phyloP scores from a whole-genome alignment of 768 basidiomycete genomes.

The Naganishia vishniacii region DNA sequence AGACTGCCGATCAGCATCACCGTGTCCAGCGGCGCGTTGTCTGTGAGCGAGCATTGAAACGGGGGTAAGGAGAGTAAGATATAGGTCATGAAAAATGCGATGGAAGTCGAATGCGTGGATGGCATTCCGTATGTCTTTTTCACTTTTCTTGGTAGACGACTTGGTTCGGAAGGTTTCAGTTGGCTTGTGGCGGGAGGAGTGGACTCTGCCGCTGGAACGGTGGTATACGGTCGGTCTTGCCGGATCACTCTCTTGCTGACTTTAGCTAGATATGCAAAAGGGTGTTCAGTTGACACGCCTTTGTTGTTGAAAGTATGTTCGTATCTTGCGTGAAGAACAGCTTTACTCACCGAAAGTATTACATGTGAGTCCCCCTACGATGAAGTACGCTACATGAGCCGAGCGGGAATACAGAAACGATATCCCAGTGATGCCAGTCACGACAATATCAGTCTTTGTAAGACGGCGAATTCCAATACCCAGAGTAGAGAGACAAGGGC shows the following conservation, averaged over 20 bases:
- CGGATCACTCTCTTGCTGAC: constrained; percentile 16
- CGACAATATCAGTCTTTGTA: constrained; percentile 44
- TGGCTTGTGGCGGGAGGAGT: background rate
- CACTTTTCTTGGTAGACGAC: constrained; percentile 20
- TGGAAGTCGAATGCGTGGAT: constrained; percentile 51
- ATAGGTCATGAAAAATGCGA: constrained; percentile 50
- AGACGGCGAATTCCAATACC: background rate
- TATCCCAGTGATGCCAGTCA: constrained; percentile 43
- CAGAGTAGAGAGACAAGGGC: too few species aligned
- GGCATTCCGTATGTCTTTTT: constrained; percentile 53
- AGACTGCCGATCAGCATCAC: background rate
- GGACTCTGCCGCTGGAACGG: background rate
- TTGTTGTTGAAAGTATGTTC: background rate
- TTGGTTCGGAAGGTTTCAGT: background rate
- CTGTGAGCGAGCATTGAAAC: constrained; percentile 19
- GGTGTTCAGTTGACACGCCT: too few species aligned
- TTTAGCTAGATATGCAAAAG: constrained; percentile 2
- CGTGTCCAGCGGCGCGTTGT: background rate
- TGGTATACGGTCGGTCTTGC: constrained; percentile 14
- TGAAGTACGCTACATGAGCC: constrained; percentile 49
- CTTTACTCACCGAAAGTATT: constrained; percentile 16
- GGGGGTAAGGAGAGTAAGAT: constrained; percentile 40
- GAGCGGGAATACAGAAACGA: constrained; percentile 45
- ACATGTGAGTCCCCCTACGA: constrained; percentile 41
- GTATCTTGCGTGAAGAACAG: background rate